Conservation (phyloP, 2,329 filamentous ascomycete genomes). For the Penicillium sp. region DNA sequence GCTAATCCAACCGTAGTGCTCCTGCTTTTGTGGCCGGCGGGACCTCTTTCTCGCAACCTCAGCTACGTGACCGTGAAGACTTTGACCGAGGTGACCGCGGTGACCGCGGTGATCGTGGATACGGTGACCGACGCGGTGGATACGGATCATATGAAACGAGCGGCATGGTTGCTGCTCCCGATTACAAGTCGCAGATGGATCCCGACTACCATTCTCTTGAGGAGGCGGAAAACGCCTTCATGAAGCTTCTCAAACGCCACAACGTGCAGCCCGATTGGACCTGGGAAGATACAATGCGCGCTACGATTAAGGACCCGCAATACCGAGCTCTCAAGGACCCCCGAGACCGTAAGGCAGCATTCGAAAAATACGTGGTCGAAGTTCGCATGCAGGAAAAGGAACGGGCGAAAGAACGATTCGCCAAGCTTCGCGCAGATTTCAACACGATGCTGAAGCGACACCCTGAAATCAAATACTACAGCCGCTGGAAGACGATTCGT, state of each 20-base stretch:
- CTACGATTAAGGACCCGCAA: constrained; percentile 84
- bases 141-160: constrained; percentile 45
- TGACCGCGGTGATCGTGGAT: constrained; percentile 19
- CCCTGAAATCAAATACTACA: constrained; percentile 95
- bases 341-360: constrained; percentile 82
- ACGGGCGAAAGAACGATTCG: constrained; percentile 84
- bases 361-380: constrained; percentile 92
- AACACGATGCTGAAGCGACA: constrained; percentile 93
- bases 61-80: constrained; percentile 50
- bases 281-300: constrained; percentile 85
- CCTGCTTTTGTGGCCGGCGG: constrained; percentile 61
- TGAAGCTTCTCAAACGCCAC: constrained; percentile 80
- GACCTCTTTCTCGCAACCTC: constrained; percentile 41
- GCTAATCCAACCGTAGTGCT: constrained; percentile 45
- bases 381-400: constrained; percentile 90
- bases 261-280: constrained; percentile 88
- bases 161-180: constrained; percentile 38
- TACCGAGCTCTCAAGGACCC: constrained; percentile 92
- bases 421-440: constrained; percentile 91
- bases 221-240: constrained; percentile 89
- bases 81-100: constrained; percentile 35
- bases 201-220: constrained; percentile 76
- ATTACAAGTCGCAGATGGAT: constrained; percentile 53
- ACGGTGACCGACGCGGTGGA: constrained; percentile 47
- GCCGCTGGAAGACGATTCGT: constrained; percentile 91